phyloP scores from a whole-genome alignment of 805 yeast species.

The Kuraishia hungarica region DNA sequence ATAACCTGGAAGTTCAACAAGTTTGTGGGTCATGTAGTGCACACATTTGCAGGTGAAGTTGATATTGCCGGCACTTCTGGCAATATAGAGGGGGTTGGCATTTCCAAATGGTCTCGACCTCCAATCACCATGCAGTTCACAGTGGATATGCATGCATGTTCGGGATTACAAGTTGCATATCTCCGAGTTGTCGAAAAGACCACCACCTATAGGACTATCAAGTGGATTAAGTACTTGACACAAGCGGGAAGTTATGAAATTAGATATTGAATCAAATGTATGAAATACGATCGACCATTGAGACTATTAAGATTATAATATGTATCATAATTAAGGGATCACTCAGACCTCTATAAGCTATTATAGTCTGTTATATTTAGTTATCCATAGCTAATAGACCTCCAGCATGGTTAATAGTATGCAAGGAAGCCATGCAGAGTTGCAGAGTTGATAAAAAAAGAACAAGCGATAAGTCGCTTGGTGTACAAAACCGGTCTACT shows the following conservation, averaged over 20 bases:
- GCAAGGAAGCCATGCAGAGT: too few species aligned
- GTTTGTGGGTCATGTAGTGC: conserved; percentile 59
- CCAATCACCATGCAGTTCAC: conserved; percentile 66
- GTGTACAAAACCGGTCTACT: too few species aligned
- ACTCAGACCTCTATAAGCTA: too few species aligned
- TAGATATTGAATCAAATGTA: conserved; percentile 43
- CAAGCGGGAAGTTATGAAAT: conserved; percentile 78
- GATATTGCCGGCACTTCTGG: conserved; percentile 29
- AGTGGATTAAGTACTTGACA: conserved; percentile 80
- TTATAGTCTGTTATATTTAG: too few species aligned
- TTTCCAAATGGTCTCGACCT: conserved; percentile 55
- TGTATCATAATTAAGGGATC: too few species aligned
- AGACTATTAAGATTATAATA: too few species aligned
- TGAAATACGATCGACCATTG: too few species aligned
- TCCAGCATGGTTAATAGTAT: too few species aligned
- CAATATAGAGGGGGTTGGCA: conserved; percentile 1
- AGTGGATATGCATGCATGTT: conserved; percentile 65
- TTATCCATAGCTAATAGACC: too few species aligned
- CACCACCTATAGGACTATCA: conserved; percentile 58
- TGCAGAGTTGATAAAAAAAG: too few species aligned
- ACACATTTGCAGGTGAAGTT: conserved; percentile 39
- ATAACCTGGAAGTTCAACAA: conserved; percentile 67
- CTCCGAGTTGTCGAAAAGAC: conserved; percentile 51
- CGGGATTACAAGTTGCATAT: conserved; percentile 69
- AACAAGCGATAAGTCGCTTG: too few species aligned